Base-by-base conservation (phyloP, 805 yeast species). In the Sugiyamaella qingdaonensis region DNA sequence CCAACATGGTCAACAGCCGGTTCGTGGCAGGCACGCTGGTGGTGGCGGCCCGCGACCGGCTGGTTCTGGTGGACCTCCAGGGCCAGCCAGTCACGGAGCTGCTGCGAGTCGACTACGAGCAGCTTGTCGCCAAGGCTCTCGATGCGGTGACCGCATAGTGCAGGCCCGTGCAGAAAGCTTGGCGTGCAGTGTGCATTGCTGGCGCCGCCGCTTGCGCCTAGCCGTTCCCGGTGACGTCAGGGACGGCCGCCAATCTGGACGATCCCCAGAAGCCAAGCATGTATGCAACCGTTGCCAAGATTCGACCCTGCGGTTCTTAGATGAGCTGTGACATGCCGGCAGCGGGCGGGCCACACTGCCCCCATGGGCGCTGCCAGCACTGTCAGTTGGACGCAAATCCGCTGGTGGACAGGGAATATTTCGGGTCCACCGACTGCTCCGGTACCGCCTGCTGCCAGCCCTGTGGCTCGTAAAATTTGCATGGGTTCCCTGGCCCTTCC, bases 251-350 rank as follows among this genome's bases (percentile, higher is more conserved):
- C 9, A 4, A 13, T 34, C 3, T 4, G 18, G 18, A 4, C 18
- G 39, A n/a, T 34, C 39, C 18, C 8, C 39, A 13, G 18, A n/a
- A 34, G 39, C 18, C 39, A 16, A 34, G 14, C 39, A 39, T 39
- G 43, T 39, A 39, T 39, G 43, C 43, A 39, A 39, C 43, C 43
- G 43, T 39, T 39, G 43, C 43, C 43, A 39, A 39, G 43, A 39
- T 19, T 39, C 8, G 29, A 24, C 29, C 29, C 29, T 24, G 29
- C 29, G 29, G 29, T 24, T 24, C 7, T 3, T 24, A 4, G 29
- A 24, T 24, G 29, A 24, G 29, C 29, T 24, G 29, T 24, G 29
- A 24, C 29, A 24, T 24, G 29, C 3, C 29, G 29, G 29, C 29
- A 24, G 29, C 29, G 29, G 7, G 7, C 29, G 29, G 29, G 3